These are phyloP conservation scores for Hypoxylon sp. DNA, from an alignment of 2,329 filamentous ascomycete genomes.

Conservation along the genomic window DNA sequence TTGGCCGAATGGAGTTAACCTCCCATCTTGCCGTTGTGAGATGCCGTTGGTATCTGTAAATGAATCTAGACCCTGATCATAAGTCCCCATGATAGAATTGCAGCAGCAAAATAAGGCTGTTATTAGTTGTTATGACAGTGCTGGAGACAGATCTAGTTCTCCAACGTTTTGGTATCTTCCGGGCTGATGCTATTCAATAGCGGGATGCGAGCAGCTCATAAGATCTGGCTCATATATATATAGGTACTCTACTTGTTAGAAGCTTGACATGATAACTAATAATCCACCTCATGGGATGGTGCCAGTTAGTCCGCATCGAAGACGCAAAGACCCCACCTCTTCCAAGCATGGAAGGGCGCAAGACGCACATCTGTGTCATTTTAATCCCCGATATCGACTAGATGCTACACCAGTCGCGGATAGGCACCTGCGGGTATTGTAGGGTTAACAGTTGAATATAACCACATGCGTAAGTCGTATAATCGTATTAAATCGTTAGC, in stretches of 20 bases:
- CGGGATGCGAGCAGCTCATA: not conserved
- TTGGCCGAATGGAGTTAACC: constrained; percentile 61
- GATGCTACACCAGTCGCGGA: constrained; percentile 16
- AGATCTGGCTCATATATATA: not conserved
- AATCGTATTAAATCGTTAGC: not conserved
- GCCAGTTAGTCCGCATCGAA: constrained; percentile 9
- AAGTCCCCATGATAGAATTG: constrained; percentile 1
- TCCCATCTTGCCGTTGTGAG: not conserved
- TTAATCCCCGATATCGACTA: constrained; percentile 26
- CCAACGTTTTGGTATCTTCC: not conserved
- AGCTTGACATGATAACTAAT: not conserved
- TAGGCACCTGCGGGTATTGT: not conserved
- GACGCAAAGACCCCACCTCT: constrained; percentile 5
- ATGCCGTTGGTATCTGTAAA: not conserved
- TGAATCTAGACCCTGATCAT: not conserved
- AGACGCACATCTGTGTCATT: not conserved
- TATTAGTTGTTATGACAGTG: too few relatives aligned
- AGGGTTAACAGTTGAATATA: not conserved
- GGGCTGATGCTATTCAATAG: not conserved
- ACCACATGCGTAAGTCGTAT: not conserved
- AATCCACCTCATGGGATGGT: not conserved
- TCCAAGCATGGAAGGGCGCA: constrained; percentile 18
- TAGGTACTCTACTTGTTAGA: not conserved
- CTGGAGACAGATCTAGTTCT: not conserved
- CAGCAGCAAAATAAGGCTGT: not conserved